Evolutionary conservation across 768 basidiomycete species (phyloP).

Genomic region (Bullera alba): DNA sequence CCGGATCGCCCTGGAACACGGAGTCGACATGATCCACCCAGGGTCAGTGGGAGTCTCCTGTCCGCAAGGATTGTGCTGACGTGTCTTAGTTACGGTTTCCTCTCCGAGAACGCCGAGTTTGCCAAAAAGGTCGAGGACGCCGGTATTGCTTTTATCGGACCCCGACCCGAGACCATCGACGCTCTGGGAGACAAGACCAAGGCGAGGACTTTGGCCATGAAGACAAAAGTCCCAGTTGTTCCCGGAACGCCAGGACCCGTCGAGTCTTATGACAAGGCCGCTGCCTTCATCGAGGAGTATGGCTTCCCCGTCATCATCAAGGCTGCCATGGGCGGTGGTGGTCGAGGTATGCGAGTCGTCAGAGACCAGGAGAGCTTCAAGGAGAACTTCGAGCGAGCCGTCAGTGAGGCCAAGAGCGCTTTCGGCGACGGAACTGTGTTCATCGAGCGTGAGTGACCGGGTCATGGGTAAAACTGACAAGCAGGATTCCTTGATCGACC

Average conservation of each 20-base stretch:
- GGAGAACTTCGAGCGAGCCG: slow-evolving; percentile 80
- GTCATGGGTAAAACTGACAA: neutral
- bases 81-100: slow-evolving; percentile 75
- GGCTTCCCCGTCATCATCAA: slow-evolving; percentile 99
- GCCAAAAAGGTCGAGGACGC: slow-evolving; percentile 98
- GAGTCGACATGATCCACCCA: slow-evolving; percentile 99
- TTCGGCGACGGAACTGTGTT: slow-evolving; percentile 99
- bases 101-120: slow-evolving; percentile 93
- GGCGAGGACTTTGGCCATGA: slow-evolving; percentile 73
- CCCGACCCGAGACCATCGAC: slow-evolving; percentile 92
- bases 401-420: slow-evolving; percentile 88
- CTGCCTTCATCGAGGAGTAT: slow-evolving; percentile 84
- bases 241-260: slow-evolving; percentile 98
- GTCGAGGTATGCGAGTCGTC: slow-evolving; percentile 98
- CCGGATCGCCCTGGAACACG: slow-evolving; percentile 89
- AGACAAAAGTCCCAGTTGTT: slow-evolving; percentile 87
- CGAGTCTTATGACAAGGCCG: slow-evolving; percentile 66
- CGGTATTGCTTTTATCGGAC: slow-evolving; percentile 93
- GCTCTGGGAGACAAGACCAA: slow-evolving; percentile 98
- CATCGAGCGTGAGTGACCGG: slow-evolving; percentile 64
- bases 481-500: slow-evolving; percentile 69
- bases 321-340: slow-evolving; percentile 97
- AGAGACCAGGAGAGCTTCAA: slow-evolving; percentile 88
- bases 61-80: neutral
- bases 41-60: slow-evolving; percentile 55